Percentiles rank a stretch among this genome's conserved stretches.
phyloP scores from a whole-genome alignment of 2,329 filamentous ascomycete genomes.

The Lojkania enalia region DNA sequence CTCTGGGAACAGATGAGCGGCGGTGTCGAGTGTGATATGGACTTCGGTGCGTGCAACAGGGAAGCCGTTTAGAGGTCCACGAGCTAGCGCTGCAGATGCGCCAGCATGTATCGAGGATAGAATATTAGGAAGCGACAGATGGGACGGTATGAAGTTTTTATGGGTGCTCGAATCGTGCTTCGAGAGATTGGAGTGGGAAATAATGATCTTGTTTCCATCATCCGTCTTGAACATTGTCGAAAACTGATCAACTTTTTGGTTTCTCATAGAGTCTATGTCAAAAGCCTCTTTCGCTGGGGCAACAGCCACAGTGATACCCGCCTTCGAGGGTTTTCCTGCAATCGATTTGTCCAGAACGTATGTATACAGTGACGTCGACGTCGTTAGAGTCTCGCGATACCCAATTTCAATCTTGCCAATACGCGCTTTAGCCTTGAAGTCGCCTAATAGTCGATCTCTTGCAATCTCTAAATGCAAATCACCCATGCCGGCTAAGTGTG shows the following conservation, averaged over 20 bases:
- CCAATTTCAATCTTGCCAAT: slow-evolving; percentile 95
- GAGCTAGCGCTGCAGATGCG: slow-evolving; percentile 77
- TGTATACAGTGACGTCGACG: slow-evolving; percentile 59
- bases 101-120: slow-evolving; percentile 71
- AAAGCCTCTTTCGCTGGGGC: slow-evolving; percentile 58
- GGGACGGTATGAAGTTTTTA: slow-evolving; percentile 56
- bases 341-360: slow-evolving; percentile 77
- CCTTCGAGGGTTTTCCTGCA: slow-evolving; percentile 77
- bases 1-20: slow-evolving; percentile 66
- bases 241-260: slow-evolving; percentile 25
- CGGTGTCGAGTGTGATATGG: slow-evolving; percentile 68
- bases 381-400: slow-evolving; percentile 80
- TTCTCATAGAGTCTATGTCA: slow-evolving; percentile 24
- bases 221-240: slow-evolving; percentile 34
- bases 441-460: slow-evolving; percentile 80
- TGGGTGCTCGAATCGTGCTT: slow-evolving; percentile 38
- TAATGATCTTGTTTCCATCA: slow-evolving; percentile 72
- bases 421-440: slow-evolving; percentile 81
- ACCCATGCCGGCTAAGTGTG: slow-evolving; percentile 93
- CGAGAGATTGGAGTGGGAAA: slow-evolving; percentile 57
- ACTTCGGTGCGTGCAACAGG: slow-evolving; percentile 78
- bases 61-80: slow-evolving; percentile 79
- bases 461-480: slow-evolving; percentile 95
- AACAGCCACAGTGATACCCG: slow-evolving; percentile 70
- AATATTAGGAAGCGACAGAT: slow-evolving; percentile 55